Conservation (phyloP, 345 rosid genomes). For the Cardiospermum halicacabum region DNA sequence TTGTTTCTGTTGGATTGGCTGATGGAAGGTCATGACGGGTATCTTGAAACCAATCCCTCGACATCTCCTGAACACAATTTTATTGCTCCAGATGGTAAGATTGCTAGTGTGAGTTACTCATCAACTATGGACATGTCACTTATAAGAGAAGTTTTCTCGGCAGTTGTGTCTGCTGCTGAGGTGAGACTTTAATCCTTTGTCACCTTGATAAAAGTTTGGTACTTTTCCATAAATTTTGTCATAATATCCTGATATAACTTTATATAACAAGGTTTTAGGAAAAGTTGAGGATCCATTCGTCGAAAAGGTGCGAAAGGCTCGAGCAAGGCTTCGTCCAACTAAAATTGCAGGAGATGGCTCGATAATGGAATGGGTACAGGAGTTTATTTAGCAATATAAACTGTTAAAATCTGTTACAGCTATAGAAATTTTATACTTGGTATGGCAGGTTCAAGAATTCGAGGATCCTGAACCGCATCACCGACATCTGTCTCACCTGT, state of each 20-base stretch:
- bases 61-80: constrained; percentile 95
- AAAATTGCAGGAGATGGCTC: constrained; percentile 74
- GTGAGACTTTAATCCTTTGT: constrained; percentile 29
- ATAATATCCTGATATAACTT: not conserved
- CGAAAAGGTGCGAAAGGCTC: constrained; percentile 50
- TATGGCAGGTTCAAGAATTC: constrained; percentile 62
- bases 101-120: constrained; percentile 89
- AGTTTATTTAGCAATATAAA: not conserved
- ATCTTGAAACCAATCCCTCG: constrained; percentile 88
- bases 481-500: constrained; percentile 86
- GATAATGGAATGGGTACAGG: constrained; percentile 91
- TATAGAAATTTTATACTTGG: constrained; percentile 7
- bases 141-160: constrained; percentile 68
- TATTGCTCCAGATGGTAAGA: constrained; percentile 68
- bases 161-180: constrained; percentile 74
- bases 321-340: constrained; percentile 60
- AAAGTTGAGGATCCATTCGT: constrained; percentile 49
- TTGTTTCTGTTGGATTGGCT: constrained; percentile 84
- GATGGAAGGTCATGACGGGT: constrained; percentile 68
- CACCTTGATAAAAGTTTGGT: not conserved
- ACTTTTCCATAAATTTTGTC: constrained; percentile 9
- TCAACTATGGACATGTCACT: constrained; percentile 94
- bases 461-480: constrained; percentile 77
- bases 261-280: constrained; percentile 52
- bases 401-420: not conserved